phyloP scores from a whole-genome alignment of 2,329 filamentous ascomycete genomes.

The Fusarium nodosum region DNA sequence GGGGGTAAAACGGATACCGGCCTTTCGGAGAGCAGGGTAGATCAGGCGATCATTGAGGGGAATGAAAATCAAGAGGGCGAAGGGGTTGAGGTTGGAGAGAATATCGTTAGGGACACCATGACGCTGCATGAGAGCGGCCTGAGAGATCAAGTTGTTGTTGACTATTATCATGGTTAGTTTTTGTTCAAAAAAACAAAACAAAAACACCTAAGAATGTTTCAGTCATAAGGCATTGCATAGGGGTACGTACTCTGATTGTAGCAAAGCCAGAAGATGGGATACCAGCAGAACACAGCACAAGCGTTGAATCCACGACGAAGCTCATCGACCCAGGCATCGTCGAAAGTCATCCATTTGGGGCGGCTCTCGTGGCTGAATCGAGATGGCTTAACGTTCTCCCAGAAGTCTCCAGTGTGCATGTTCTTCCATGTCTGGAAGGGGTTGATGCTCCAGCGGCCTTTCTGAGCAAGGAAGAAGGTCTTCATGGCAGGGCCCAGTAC shows the following conservation, averaged over 20 bases:
- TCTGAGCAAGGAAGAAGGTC: conserved; percentile 72
- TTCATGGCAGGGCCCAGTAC: conserved; percentile 75
- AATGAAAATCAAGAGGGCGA: conserved; percentile 80
- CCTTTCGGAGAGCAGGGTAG: conserved; percentile 75
- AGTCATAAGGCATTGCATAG: neutral
- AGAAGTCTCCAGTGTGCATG: conserved; percentile 70
- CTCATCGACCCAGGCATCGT: conserved; percentile 84
- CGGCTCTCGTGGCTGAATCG: conserved; percentile 66
- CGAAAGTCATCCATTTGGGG: conserved; percentile 81
- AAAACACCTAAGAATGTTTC: neutral
- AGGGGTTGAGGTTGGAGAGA: conserved; percentile 79
- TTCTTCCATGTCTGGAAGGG: conserved; percentile 71
- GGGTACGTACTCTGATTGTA: conserved; percentile 58
- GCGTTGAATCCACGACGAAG: conserved; percentile 76
- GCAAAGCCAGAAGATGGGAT: conserved; percentile 71
- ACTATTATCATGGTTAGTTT: conserved; percentile 54
- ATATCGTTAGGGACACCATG: conserved; percentile 83
- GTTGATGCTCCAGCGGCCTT: conserved; percentile 78
- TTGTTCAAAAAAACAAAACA: no score
- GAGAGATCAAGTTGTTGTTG: conserved; percentile 71
- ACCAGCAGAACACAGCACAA: conserved; percentile 78
- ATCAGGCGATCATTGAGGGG: conserved; percentile 76
- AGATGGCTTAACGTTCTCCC: conserved; percentile 78
- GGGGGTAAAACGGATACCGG: conserved; percentile 77
- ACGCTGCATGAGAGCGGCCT: conserved; percentile 74